Evolutionary conservation across 2,329 filamentous ascomycete genomes (phyloP), one percentile per base, ranked within the genome.

Genomic region (Phialemonium atrogriseum): DNA sequence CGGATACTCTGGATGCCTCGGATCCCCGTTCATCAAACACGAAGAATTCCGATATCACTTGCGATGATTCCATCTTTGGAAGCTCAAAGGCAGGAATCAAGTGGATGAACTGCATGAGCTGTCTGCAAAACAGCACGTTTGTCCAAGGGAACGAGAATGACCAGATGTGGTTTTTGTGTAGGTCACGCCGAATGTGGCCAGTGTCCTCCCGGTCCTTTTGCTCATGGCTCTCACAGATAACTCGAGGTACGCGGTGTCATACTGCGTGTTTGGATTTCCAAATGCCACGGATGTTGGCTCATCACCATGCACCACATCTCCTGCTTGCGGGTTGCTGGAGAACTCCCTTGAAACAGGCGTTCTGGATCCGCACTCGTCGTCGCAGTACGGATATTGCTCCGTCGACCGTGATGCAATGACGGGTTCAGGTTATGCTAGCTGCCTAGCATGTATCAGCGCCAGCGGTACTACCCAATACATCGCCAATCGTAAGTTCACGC

Each of bases 131-230:
- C 17, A 74, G 70, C 49, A 58, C 55, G 8, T 71, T 62, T 37
- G 46, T 54, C 3, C 53, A 64, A 21, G 66, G 60, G 2, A 35
- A 36, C 6, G 68, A 74, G 50, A 73, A 51, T 33, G 70, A 75
- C 39, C 66, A 70, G 38, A 55, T 58, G 28, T 73, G 69, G 70
- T 74, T 73, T 38, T 42, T 74, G 25, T 72, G 70, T 73, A 59
- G 53, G 69, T 54, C 9, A 7, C 18, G 13, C 13, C 27, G 9
- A 21, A 25, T n/a, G 24, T 8, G 22, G 13, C 9, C 26, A 23
- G 9, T 31, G 13, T 10, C 16, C 16, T 15, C 17, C 7, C 8
- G 10, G 12, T 15, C 10, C 10, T 32, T 27, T 38, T 44, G 26
- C 50, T 42, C 23, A 42, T 27, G 16, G 32, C 21, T 12, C 4